phyloP scores from a whole-genome alignment of 148 eudicot genomes.

The Vaccinium corymbosum region DNA sequence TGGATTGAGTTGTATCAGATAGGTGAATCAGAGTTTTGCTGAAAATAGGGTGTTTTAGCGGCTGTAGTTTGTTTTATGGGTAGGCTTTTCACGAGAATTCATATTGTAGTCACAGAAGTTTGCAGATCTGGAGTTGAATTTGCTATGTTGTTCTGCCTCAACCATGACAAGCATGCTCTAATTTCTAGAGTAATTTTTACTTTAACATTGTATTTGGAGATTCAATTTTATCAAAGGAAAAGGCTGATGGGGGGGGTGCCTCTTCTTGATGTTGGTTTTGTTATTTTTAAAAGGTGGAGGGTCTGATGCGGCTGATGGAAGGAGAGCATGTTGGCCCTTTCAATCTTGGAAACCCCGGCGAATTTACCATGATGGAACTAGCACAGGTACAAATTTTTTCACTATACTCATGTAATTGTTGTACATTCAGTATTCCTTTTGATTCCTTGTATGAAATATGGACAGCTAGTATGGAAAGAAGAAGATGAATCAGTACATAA shows the following conservation, averaged over 20 bases:
- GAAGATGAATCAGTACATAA: background rate
- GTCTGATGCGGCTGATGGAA: conserved; percentile 92
- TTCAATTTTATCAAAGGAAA: background rate
- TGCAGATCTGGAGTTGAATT: too few relatives aligned
- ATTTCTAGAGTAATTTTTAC: background rate
- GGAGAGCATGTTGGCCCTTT: conserved; percentile 98
- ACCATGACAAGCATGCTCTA: background rate
- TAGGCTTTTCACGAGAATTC: background rate
- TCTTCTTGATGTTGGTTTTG: background rate
- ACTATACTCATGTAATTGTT: background rate
- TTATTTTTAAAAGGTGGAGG: conserved; percentile 68
- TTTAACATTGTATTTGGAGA: background rate
- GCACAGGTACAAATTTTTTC: conserved; percentile 53
- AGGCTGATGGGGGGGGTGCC: background rate
- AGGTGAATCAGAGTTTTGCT: background rate
- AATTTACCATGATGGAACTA: conserved; percentile 99
- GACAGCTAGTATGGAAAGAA: background rate
- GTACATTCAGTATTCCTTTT: background rate
- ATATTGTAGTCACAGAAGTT: background rate
- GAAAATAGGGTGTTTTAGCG: background rate
- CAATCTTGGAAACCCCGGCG: conserved; percentile 96
- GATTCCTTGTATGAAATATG: background rate
- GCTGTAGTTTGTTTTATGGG: background rate
- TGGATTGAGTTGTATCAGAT: background rate
- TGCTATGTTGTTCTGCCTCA: too few relatives aligned